Evolutionary conservation across 1,284 basidiomycete genomes (phyloP), one percentile per base, ranked within the genome.

Genomic region (Vanrija sp.): DNA sequence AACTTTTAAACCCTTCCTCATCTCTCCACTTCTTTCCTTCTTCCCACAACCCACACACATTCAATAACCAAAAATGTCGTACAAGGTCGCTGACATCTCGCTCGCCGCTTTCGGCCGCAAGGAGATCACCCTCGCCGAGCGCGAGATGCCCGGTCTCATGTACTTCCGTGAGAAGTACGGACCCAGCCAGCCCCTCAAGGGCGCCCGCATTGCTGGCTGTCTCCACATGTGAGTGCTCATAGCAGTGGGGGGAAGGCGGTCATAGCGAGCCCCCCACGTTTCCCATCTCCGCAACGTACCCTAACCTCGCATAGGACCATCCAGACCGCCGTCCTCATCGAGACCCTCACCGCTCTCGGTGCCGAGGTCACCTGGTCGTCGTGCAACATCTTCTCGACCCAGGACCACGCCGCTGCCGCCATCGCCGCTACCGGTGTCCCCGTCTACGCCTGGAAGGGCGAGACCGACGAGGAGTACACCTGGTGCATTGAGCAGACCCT

Each of bases 321-420:
- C 73, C 93, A 97, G 78, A 97, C 94, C 60, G 90, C 92, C 49
- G 89, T 95, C 68, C 86, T 95, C 77, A 96, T 97, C 75, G 93
- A 97, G 83, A 97, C 93, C 60, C 83, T 99, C 67, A 88, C 85
- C 64, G 87, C 86, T 64, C 86, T 98, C 69, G 95, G 95, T 75
- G 95, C 96, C 63, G 88, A 98, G 78, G 95, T 99, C 61, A 85
- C 95, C 67, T 99, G 95, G 96, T 98, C 96, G 44, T 98, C 95
- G 68, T 97, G 94, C 81, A 98, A 99, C 83, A 99, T 99, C 77
- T 99, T 96, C 82, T 98, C 96, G 53, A 99, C 95, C 54, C 96
- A 94, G 77, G 95, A 98, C 78, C 95, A 98, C 79, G 95, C 95
- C 59, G 96, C 95, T 57, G 89, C 95, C 63, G 96, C 92, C 66